A percentile compares a stretch with the other conserved stretches of the same genome.
Conservation (phyloP, 257 asterid species). For the Solanum piurae region DNA sequence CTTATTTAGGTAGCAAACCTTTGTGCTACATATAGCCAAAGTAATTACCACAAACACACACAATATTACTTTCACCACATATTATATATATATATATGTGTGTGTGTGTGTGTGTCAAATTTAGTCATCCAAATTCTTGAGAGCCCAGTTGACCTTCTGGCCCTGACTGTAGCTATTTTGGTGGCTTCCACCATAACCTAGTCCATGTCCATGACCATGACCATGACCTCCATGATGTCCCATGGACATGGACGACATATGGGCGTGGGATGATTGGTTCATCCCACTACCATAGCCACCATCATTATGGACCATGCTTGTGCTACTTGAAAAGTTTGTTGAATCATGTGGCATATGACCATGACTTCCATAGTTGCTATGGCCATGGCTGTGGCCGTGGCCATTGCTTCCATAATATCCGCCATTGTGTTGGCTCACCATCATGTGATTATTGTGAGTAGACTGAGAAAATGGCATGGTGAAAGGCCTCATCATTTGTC, state of each 20-base stretch:
- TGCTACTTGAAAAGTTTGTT: neutral
- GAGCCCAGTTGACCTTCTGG: constrained; percentile 1
- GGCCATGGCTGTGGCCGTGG: neutral
- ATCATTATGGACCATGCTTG: neutral
- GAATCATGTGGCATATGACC: neutral
- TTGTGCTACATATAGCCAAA: neutral
- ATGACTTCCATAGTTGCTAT: neutral
- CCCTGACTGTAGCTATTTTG: neutral
- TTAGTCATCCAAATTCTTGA: constrained; percentile 13
- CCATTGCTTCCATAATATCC: neutral
- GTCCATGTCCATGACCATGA: neutral
- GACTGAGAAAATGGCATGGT: neutral
- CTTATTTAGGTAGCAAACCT: neutral
- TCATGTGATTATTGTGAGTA: neutral
- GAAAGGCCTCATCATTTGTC: neutral
- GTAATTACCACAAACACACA: neutral
- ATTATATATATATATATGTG: too few species aligned
- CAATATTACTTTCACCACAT: neutral
- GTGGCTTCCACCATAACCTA: neutral
- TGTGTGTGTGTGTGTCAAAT: neutral
- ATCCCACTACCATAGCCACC: neutral
- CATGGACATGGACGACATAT: neutral
- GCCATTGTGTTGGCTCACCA: neutral
- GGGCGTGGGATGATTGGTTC: neutral
- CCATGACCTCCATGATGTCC: neutral